Base-by-base conservation (phyloP, 129 eudicot species). In the Flaveria trinervia region DNA sequence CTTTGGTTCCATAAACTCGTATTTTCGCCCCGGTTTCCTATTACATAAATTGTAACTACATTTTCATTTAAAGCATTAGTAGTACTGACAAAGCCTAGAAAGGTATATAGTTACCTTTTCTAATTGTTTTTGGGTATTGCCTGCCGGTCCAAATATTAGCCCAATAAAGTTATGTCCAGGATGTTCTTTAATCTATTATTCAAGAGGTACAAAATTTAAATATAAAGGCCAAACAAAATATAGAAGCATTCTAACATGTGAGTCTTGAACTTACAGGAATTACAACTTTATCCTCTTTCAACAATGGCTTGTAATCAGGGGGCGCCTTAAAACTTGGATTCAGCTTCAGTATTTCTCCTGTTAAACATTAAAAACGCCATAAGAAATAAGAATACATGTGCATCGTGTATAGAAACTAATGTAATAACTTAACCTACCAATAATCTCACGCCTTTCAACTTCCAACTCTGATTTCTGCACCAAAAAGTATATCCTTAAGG, bases 1-100 rank as follows among this genome's bases (percentile, higher is more conserved):
- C 71, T 74, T 87, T 91, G 30, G 77, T 89, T 67, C 96, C 97
- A 94, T 84, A 94, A 61, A 94, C 93, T 75, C 83, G 92, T 77
- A 94, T 60, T 72, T 83, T 86, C n/a, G 93, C 90, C 86, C 98
- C 98, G 25, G 98, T 91, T 84, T 94, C 98, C 98, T 94, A 83
- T 70, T 84, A 77, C 51, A 66, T 16, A 15, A 64, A 69, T 15
- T 15, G 51, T 11, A 68, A 66, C 13, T 54, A n/a, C 55, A 26
- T 39, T 54, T 65, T 9, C 12, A 20, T 17, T 20, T 22, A 51
- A 2, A 69, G 72, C 36, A 65, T 43, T 28, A 46, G 46, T 17
- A 39, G 39, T 14, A 67, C 0, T 56, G 11, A 71, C 45, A n/a
- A 51, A 76, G 17, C 9, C 10, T 64, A 41, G 7, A 65, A 73